Evolutionary conservation across 306 rosid species (phyloP).

Genomic region (Cicer cuneatum): DNA sequence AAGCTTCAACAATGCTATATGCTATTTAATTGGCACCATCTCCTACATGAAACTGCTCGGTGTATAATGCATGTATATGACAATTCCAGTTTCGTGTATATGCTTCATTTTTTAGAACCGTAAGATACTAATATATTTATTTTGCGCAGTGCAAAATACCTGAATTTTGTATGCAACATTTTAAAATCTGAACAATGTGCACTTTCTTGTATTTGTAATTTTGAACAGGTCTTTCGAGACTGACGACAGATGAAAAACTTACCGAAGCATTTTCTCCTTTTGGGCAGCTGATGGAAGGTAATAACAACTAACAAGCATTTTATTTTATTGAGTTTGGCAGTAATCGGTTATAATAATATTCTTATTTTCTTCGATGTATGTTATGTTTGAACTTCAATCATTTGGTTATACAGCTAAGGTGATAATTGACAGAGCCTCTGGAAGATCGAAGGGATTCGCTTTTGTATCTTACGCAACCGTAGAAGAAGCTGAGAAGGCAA

Average conservation of each 20-base stretch:
- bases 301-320: constrained; percentile 52
- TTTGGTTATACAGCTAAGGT: constrained; percentile 72
- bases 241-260: constrained; percentile 82
- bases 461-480: constrained; percentile 65
- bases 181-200: constrained; percentile 18
- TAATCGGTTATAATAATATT: background rate
- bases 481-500: constrained; percentile 92
- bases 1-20: background rate
- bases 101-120: background rate
- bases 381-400: constrained; percentile 36
- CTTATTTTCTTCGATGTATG: constrained; percentile 12
- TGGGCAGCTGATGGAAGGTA: constrained; percentile 77
- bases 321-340: background rate
- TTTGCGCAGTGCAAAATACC: background rate
- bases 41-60: constrained; percentile 5
- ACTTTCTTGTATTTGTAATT: constrained; percentile 18
- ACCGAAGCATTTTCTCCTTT: constrained; percentile 78
- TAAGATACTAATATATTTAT: constrained; percentile 1
- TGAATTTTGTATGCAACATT: constrained; percentile 11
- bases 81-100: too few relatives aligned
- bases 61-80: background rate
- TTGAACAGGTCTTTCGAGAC: constrained; percentile 80
- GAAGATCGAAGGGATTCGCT: constrained; percentile 90
- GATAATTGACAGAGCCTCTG: constrained; percentile 74
- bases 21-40: background rate